Base-by-base conservation (phyloP, 257 asterid genomes). In the Nicotiana paniculata region DNA sequence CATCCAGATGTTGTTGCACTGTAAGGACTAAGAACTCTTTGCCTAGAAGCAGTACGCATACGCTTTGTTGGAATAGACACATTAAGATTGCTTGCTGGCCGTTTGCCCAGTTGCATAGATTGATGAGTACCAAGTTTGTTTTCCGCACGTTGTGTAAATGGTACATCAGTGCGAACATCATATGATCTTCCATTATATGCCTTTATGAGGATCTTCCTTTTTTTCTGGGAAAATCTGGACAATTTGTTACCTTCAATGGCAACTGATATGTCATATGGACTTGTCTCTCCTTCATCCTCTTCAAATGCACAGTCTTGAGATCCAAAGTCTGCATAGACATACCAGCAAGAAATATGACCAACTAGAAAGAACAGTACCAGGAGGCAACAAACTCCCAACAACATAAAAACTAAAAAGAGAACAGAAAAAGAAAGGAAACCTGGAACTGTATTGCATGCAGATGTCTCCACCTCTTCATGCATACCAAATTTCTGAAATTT, bases 61-160 rank as follows among this genome's bases (percentile, higher is more conserved):
- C 99, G 98, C 87, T 95, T 97, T 84, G 97, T 95, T 9, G 97
- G 98, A 81, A 95, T 88, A 78, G 97, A 93, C 70, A 90, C 97
- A 84, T 92, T 93, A 85, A 93, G 92, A 90, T 84, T 91, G 87
- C 88, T 83, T 70, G 93, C 93, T 51, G 97, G 96, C 77, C 96
- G 90, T 83, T 93, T 97, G 35, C 88, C 90, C 82, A 83, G 77
- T 70, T 87, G 84, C 80, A 86, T 87, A 85, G 89, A 90, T 82
- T 90, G 97, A 59, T 91, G 89, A 72, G 83, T 80, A 78, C 84
- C 88, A 43, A 87, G 67, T 86, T 88, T 96, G 83, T 85, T 87
- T 79, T 96, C 98, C 82, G 83, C 74, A 84, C 87, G 80, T 61
- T 90, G 92, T 85, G 89, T 81, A 58, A 89, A 92, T 51, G 91